Evolutionary conservation across 768 basidiomycete genomes (phyloP).

Genomic region (Saitozyma sp.): DNA sequence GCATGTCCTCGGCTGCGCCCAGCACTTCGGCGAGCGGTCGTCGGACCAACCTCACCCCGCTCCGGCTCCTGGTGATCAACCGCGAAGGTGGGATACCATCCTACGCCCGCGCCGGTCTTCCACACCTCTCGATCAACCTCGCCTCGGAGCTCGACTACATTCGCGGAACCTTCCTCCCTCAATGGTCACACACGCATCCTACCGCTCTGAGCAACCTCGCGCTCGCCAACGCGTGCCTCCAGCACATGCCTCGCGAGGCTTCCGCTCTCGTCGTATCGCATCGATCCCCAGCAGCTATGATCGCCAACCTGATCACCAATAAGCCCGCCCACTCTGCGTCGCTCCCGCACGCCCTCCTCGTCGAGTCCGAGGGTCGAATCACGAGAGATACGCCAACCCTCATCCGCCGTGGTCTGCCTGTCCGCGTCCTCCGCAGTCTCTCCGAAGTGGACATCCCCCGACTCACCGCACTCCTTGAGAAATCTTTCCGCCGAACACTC

Average conservation of each 20-base stretch:
- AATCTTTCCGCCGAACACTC: conserved; percentile 75
- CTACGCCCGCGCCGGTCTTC: conserved; percentile 89
- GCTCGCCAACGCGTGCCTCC: conserved; percentile 80
- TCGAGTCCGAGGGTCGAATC: conserved; percentile 61
- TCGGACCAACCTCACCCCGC: conserved; percentile 80
- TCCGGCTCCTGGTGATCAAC: conserved; percentile 96
- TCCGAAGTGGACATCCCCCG: conserved; percentile 71
- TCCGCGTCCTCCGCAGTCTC: conserved; percentile 71
- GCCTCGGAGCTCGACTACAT: conserved; percentile 83
- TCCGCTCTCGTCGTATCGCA: conserved; percentile 97
- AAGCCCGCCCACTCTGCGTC: conserved; percentile 95
- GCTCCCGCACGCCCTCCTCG: conserved; percentile 87
- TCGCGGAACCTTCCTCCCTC: conserved; percentile 72
- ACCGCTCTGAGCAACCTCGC: conserved; percentile 81
- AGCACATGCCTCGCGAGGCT: conserved; percentile 87
- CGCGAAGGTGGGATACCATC: conserved; percentile 95
- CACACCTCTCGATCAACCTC: conserved; percentile 94
- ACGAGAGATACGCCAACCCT: conserved; percentile 91
- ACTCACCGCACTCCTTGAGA: conserved; percentile 78
- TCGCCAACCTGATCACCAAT: conserved; percentile 96
- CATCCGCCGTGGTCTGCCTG: conserved; percentile 80
- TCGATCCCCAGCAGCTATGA: conserved; percentile 89
- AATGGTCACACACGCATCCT: conserved; percentile 77
- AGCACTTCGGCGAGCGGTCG: conserved; percentile 8
- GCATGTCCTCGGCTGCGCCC: conserved; percentile 65